Conservation (phyloP, 345 rosid species). For the Pelargonium nanum region DNA sequence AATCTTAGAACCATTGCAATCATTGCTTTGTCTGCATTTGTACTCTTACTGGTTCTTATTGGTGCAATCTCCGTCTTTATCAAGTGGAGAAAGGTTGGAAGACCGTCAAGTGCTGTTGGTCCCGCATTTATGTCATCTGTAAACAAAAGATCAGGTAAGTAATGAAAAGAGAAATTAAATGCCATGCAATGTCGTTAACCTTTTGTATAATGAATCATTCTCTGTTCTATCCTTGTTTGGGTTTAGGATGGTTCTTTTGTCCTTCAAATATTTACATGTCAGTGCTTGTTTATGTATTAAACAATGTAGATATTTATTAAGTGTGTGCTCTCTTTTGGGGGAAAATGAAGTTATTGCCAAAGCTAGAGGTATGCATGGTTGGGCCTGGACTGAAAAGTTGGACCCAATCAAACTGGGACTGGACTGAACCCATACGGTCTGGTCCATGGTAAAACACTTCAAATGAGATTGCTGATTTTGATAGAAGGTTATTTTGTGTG, state of each 20-base stretch:
- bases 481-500: no score
- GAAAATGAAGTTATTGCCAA: no score
- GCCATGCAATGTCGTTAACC: background rate
- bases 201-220: background rate
- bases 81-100: constrained; percentile 73
- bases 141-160: constrained; percentile 78
- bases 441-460: no score
- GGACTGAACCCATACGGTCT: no score
- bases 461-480: no score
- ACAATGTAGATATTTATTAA: background rate
- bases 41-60: constrained; percentile 57
- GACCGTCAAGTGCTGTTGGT: constrained; percentile 82
- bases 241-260: background rate
- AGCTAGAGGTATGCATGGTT: no score
- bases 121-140: constrained; percentile 56
- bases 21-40: constrained; percentile 71
- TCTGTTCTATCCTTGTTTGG: background rate
- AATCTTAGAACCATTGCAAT: constrained; percentile 58
- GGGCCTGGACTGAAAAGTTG: no score
- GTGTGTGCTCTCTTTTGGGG: background rate
- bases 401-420: no score
- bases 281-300: background rate
- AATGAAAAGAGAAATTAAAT: background rate
- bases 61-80: constrained; percentile 54
- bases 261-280: background rate